Base-by-base conservation (phyloP, 1,139 yeast genomes). In the Arxiozyma slooffiae region DNA sequence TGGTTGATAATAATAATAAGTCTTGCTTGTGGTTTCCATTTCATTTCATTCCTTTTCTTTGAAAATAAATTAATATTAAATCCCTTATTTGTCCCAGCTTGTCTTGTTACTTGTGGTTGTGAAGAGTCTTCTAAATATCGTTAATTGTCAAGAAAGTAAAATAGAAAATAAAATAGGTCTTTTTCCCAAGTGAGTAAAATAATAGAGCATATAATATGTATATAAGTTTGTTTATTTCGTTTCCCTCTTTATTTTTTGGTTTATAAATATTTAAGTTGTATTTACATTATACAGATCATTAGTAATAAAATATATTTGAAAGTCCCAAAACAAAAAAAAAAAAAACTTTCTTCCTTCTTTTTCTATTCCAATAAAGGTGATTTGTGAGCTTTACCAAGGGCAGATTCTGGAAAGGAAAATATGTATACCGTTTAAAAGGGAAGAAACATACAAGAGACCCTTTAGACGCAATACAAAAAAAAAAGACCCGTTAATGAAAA, bases 381-480 rank as follows among this genome's bases (percentile, higher is more conserved):
- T n/a, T n/a, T n/a, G n/a, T n/a, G n/a, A n/a, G n/a, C n/a, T 14
- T 2, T 2, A 30, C 26, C 7, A 8, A 5, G 11, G 11, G 11
- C 7, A 8, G 9, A 26, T 26, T n/a, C n/a, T n/a, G n/a, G n/a
- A n/a, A n/a, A n/a, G n/a, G n/a, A n/a, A n/a, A n/a, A n/a, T n/a
- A n/a, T n/a, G n/a, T n/a, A n/a, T n/a, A n/a, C n/a, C n/a, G n/a
- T n/a, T n/a, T n/a, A n/a, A n/a, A n/a, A n/a, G n/a, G n/a, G n/a
- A n/a, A n/a, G n/a, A n/a, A n/a, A n/a, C n/a, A n/a, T n/a, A n/a
- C n/a, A n/a, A n/a, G 55, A 49, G 60, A 63, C 50, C 60, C 61
- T 14, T 51, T 39, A 7, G 60, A 20, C 37, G 54, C 59, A 43
- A 58, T 52, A 2, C 76, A 77, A 4, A 70, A 76, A 41, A 71